Evolutionary conservation across 2,329 filamentous ascomycete genomes (phyloP).

Genomic region (Knufia petricola): DNA sequence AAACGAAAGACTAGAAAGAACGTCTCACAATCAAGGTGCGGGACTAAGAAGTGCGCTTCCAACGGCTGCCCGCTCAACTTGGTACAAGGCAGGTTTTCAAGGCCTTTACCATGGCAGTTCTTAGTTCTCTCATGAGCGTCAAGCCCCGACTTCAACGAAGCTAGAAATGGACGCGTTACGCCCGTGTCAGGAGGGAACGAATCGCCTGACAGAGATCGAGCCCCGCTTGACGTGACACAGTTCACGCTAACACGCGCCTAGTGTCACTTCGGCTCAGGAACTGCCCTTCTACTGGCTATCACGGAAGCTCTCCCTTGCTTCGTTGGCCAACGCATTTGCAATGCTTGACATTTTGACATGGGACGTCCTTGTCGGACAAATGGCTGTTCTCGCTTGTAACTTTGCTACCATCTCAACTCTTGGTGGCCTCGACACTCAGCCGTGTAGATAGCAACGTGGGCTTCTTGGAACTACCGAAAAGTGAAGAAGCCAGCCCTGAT

Average conservation of each 20-base stretch:
- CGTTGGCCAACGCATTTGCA: constrained; percentile 8
- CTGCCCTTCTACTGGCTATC: constrained; percentile 6
- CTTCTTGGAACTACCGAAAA: no score
- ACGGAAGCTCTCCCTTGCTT: background rate
- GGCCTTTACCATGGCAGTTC: background rate
- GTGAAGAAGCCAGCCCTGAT: no score
- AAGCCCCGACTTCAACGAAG: background rate
- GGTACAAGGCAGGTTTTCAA: background rate
- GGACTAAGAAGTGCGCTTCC: background rate
- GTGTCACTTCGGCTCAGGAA: constrained; percentile 3
- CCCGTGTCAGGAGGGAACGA: background rate
- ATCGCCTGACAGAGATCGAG: background rate
- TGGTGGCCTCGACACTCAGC: no score
- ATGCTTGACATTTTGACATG: no score
- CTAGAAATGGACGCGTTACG: constrained; percentile 7
- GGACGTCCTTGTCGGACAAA: background rate
- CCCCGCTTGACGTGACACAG: background rate
- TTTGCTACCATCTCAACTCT: no score
- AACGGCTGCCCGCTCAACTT: background rate
- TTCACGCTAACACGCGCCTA: constrained; percentile 6
- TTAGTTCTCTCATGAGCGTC: background rate
- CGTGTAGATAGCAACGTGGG: no score
- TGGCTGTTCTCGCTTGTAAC: no score
- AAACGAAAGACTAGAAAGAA: background rate
- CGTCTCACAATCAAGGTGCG: background rate